phyloP scores from a whole-genome alignment of 352 stramenopile genomes.

The Paralagenidium karlingii region DNA sequence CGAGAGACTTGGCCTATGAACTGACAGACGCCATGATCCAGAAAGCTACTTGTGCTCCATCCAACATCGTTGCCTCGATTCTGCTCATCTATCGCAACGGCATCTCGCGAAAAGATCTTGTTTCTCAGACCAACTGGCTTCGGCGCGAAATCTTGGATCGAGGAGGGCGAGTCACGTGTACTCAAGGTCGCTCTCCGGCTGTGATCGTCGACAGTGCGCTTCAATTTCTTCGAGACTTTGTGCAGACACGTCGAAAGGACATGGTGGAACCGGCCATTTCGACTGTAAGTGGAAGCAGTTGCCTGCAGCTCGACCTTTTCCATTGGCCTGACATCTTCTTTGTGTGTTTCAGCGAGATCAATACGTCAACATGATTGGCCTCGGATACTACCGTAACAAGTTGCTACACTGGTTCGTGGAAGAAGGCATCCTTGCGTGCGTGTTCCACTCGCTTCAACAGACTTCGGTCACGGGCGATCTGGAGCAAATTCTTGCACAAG shows the following conservation, averaged over 20 bases:
- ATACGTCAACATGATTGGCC: slow-evolving; percentile 77
- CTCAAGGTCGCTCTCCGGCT: slow-evolving; percentile 49
- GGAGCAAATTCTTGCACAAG: no score
- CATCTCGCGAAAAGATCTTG: slow-evolving; percentile 54
- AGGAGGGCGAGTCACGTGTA: slow-evolving; percentile 54
- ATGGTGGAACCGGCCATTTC: slow-evolving; percentile 68
- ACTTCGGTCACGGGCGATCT: background rate
- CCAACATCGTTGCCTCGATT: slow-evolving; percentile 58
- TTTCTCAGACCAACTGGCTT: slow-evolving; percentile 64
- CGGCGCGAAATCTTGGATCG: slow-evolving; percentile 52
- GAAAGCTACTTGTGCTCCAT: slow-evolving; percentile 55
- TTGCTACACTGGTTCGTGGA: slow-evolving; percentile 77
- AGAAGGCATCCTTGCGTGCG: slow-evolving; percentile 65
- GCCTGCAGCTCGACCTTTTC: background rate
- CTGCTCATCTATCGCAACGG: slow-evolving; percentile 69
- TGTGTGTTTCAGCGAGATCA: slow-evolving; percentile 36
- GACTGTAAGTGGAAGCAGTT: slow-evolving; percentile 19
- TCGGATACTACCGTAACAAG: slow-evolving; percentile 84
- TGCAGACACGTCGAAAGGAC: slow-evolving; percentile 58
- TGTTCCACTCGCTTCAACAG: slow-evolving; percentile 53
- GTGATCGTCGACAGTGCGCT: slow-evolving; percentile 55
- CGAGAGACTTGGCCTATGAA: slow-evolving; percentile 54
- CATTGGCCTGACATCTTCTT: slow-evolving; percentile 5
- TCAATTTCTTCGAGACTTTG: slow-evolving; percentile 49
- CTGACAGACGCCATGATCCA: slow-evolving; percentile 63